A percentile compares a stretch with the other conserved stretches of the same genome.
Evolutionary conservation across 2,329 filamentous ascomycete species (phyloP).

Genomic region (Simplicillium sp.): DNA sequence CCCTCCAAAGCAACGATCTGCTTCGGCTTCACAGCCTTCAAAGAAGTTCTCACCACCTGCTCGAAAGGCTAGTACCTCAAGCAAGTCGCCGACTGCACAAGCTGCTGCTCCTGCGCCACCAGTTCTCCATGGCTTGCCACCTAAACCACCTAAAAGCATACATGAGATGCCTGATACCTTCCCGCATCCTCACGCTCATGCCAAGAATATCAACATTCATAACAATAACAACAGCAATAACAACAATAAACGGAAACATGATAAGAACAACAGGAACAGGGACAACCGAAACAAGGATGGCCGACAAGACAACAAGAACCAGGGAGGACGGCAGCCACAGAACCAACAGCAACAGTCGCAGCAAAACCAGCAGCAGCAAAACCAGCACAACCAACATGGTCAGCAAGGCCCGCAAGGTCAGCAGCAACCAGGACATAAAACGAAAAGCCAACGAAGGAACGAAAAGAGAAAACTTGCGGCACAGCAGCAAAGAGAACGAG

Average conservation of each 20-base stretch:
- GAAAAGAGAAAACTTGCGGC: slow-evolving; percentile 1
- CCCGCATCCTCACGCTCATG: neutral
- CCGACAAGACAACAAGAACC: slow-evolving; percentile 2
- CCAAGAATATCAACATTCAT: neutral
- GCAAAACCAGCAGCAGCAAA: neutral
- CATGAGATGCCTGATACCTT: slow-evolving; percentile 1
- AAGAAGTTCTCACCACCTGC: no score
- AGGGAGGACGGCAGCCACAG: slow-evolving; percentile 3
- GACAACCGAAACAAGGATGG: slow-evolving; percentile 1
- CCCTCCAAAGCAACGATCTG: slow-evolving; percentile 1
- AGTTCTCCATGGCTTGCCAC: neutral
- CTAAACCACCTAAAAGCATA: slow-evolving; percentile 6
- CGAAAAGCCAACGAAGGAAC: slow-evolving; percentile 1
- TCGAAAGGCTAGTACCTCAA: no score
- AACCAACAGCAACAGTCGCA: neutral
- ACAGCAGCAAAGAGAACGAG: no score
- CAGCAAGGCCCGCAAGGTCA: neutral
- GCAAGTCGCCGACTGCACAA: slow-evolving; percentile 1
- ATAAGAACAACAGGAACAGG: slow-evolving; percentile 2
- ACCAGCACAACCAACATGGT: neutral
- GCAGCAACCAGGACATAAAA: neutral
- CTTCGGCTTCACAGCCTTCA: neutral
- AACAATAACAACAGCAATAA: slow-evolving; percentile 1
- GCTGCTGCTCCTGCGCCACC: neutral
- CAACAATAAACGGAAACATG: slow-evolving; percentile 4